A percentile compares a stretch with the other conserved stretches of the same genome.
phyloP scores from a whole-genome alignment of 2,329 filamentous ascomycete genomes.

The Rhynchosporium secalis region DNA sequence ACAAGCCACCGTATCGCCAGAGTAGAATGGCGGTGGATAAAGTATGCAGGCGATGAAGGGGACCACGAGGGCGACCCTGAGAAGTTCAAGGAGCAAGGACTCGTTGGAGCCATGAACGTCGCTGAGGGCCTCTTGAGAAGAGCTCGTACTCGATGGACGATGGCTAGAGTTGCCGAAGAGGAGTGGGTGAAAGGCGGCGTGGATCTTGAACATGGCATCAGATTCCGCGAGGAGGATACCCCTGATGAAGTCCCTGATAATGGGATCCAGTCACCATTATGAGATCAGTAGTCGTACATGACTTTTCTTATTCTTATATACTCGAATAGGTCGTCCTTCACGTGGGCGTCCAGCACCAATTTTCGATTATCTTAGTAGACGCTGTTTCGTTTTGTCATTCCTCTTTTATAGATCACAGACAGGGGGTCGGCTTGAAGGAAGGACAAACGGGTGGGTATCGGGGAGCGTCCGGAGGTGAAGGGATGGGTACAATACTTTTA shows the following conservation, averaged over 20 bases:
- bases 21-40: constrained; percentile 93
- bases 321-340: neutral
- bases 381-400: neutral
- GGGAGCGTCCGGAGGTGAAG: no score
- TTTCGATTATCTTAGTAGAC: neutral
- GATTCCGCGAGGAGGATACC: constrained; percentile 54
- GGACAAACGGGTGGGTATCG: neutral
- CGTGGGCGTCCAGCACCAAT: neutral
- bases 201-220: constrained; percentile 61
- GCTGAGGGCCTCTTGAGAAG: constrained; percentile 85
- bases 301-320: neutral
- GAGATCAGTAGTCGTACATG: neutral
- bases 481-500: neutral
- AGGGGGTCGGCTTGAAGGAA: constrained; percentile 7
- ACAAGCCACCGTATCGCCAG: constrained; percentile 93
- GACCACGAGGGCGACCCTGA: constrained; percentile 72
- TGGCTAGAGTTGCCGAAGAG: constrained; percentile 70
- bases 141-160: constrained; percentile 72
- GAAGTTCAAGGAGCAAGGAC: constrained; percentile 62
- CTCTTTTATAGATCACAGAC: neutral
- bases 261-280: constrained; percentile 7
- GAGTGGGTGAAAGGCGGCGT: constrained; percentile 80
- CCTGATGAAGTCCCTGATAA: constrained; percentile 31
- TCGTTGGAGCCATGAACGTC: constrained; percentile 75
- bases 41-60: constrained; percentile 79